Evolutionary conservation across 306 rosid genomes (phyloP).

Genomic region (Cucumis hystrix): DNA sequence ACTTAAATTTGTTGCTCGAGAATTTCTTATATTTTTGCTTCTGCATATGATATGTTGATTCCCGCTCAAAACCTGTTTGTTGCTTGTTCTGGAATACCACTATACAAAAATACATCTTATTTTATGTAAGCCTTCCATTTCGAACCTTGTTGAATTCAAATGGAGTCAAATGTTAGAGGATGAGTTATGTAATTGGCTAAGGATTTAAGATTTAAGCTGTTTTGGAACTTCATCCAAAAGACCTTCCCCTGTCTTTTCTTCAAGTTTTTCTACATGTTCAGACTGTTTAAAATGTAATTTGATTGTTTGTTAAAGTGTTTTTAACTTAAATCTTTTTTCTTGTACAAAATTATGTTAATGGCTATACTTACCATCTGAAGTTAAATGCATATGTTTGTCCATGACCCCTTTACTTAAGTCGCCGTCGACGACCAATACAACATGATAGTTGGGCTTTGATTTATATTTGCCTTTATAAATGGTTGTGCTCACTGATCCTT

Average conservation of each 20-base stretch:
- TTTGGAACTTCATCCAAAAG: neutral
- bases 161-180: neutral
- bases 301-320: neutral
- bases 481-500: too few species aligned
- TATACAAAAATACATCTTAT: neutral
- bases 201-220: neutral
- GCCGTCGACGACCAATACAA: neutral
- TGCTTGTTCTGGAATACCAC: neutral
- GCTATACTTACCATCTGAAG: neutral
- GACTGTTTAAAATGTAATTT: neutral
- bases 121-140: neutral
- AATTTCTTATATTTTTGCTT: neutral
- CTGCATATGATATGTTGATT: neutral
- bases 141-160: neutral
- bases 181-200: neutral
- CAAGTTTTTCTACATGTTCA: neutral
- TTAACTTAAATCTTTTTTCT: neutral
- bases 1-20: neutral
- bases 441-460: neutral
- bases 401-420: neutral
- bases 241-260: neutral
- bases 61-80: neutral
- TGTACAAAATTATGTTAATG: neutral
- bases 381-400: neutral
- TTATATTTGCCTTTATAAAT: neutral